These are phyloP conservation scores for Prunus padus DNA, from an alignment of 306 rosid genomes.

Conservation along the genomic window DNA sequence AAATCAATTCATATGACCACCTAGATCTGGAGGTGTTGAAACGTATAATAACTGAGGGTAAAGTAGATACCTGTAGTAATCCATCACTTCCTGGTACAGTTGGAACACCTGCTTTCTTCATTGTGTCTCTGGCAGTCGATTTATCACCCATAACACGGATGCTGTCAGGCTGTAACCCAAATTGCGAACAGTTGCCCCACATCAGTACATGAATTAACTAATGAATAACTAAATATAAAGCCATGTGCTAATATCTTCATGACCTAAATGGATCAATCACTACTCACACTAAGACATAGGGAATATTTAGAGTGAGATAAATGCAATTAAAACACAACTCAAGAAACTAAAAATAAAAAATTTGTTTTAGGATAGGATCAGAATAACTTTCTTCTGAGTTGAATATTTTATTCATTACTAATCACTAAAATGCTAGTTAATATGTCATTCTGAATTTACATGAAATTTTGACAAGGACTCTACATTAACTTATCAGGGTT, in stretches of 20 bases:
- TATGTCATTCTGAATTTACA: background rate
- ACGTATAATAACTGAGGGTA: constrained; percentile 20
- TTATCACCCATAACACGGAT: constrained; percentile 98
- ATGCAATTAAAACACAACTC: background rate
- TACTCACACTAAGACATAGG: background rate
- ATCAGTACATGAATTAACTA: background rate
- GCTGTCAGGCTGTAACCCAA: constrained; percentile 68
- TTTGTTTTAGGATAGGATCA: no score
- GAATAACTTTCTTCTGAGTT: background rate
- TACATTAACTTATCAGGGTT: background rate
- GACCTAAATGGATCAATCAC: background rate
- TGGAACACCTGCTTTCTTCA: constrained; percentile 85
- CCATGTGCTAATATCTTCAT: background rate
- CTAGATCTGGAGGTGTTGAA: constrained; percentile 2
- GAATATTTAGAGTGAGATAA: no score
- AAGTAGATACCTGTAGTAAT: constrained; percentile 67
- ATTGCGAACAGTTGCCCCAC: background rate
- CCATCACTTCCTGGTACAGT: constrained; percentile 84
- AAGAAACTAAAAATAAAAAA: background rate
- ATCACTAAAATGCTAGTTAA: background rate
- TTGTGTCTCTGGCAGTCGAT: constrained; percentile 90
- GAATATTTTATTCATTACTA: background rate
- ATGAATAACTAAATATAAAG: background rate
- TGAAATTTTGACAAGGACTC: background rate
- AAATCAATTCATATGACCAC: constrained; percentile 18